Conservation (phyloP, 2,329 filamentous ascomycete genomes). For the Pseudogymnoascus sp. region DNA sequence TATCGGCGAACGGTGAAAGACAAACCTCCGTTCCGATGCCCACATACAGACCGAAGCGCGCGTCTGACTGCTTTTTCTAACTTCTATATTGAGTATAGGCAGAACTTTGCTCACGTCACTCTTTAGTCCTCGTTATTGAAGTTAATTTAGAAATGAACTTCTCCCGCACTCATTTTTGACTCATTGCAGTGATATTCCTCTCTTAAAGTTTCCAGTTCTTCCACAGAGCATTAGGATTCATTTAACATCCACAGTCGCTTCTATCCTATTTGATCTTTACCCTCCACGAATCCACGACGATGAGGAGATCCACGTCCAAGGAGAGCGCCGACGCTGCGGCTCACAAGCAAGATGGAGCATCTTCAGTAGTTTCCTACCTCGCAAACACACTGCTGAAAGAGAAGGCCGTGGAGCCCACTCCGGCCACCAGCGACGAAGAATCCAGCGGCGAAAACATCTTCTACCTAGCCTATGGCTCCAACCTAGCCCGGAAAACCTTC, state of each 20-base stretch:
- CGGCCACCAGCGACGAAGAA: constrained; percentile 13
- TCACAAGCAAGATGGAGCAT: neutral
- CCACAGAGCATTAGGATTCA: neutral
- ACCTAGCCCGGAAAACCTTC: constrained; percentile 75
- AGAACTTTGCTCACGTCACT: constrained; percentile 1
- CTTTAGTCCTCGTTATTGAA: neutral
- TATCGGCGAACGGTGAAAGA: neutral
- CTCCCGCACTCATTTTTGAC: neutral
- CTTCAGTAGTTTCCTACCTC: neutral
- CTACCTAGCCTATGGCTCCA: constrained; percentile 88
- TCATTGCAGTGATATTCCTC: neutral
- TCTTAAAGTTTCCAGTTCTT: neutral
- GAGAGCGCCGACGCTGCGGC: neutral
- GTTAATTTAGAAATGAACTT: neutral
- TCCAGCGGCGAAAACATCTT: constrained; percentile 46
- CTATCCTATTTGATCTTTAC: neutral
- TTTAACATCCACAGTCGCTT: neutral
- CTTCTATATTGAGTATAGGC: neutral
- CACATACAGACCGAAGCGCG: neutral
- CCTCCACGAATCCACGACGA: neutral
- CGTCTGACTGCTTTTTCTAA: neutral
- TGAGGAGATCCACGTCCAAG: neutral
- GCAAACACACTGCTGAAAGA: neutral
- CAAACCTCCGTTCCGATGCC: neutral
- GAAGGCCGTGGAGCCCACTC: constrained; percentile 5